These are phyloP conservation scores for Rhizopogon sp. DNA, from an alignment of 768 basidiomycete genomes.

Conservation along the genomic window DNA sequence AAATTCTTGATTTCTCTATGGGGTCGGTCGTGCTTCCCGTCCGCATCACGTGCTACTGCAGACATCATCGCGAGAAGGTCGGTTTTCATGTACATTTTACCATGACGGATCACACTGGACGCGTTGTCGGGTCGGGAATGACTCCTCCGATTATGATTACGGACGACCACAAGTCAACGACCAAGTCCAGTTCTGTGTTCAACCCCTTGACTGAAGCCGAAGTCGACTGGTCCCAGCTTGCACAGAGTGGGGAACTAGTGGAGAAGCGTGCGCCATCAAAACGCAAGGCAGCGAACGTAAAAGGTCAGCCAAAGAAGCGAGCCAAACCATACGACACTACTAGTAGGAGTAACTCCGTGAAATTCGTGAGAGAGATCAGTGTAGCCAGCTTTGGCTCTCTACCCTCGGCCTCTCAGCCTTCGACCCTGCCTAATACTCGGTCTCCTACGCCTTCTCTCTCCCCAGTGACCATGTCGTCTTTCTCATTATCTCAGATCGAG, in stretches of 20 bases:
- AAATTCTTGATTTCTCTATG: slow-evolving; percentile 81
- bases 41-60: slow-evolving; percentile 96
- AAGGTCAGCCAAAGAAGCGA: slow-evolving; percentile 49
- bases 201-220: slow-evolving; percentile 35
- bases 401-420: slow-evolving; percentile 29
- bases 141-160: slow-evolving; percentile 97
- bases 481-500: slow-evolving; percentile 1
- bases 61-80: slow-evolving; percentile 95
- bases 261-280: slow-evolving; percentile 42
- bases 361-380: slow-evolving; percentile 53
- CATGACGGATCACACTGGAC: slow-evolving; percentile 74
- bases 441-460: slow-evolving; percentile 25
- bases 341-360: slow-evolving; percentile 29
- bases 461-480: slow-evolving; percentile 13
- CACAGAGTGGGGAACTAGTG: slow-evolving; percentile 11
- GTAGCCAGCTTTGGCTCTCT: slow-evolving; percentile 46
- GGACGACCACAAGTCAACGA: slow-evolving; percentile 92
- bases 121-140: slow-evolving; percentile 73
- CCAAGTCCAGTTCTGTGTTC: slow-evolving; percentile 21
- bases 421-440: slow-evolving; percentile 28
- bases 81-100: slow-evolving; percentile 91
- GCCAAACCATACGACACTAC: slow-evolving; percentile 64
- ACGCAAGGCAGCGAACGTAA: slow-evolving; percentile 39
- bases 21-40: slow-evolving; percentile 90
- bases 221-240: slow-evolving; percentile 46